Evolutionary conservation across 768 basidiomycete genomes (phyloP), one percentile per base, ranked within the genome.

Genomic region (Suillus spraguei): DNA sequence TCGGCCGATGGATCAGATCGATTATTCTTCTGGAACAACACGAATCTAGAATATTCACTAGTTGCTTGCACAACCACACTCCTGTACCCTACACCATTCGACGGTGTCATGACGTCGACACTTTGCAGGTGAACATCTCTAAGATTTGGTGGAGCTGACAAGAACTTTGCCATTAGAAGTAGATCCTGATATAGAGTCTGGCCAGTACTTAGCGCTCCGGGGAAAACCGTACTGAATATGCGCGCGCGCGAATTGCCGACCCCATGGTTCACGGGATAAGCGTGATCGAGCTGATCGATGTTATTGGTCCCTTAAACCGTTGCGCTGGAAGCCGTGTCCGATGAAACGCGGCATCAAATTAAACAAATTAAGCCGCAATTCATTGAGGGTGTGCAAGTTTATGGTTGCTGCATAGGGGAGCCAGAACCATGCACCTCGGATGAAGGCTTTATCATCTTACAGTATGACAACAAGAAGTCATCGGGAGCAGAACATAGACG

Each of bases 211-310:
- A 33, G 17, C 17, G 39, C 14, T 17, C 10, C 35, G 55, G 36
- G 24, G 36, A 24, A 5, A 58, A 28, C 55, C 55, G 54, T 38
- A 38, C 36, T 56, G 54, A 56, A 28, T 24, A 28, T 56, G 36
- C 9, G 36, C 38, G 35, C 28, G 28, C 28, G 28, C 28, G 28
- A 28, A 36, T n/a, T 35, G 22, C 24, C 52, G 32, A 53, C 20
- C 10, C 1, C 10, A 11, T 24, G 3, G 39, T 33, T 20, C 52
- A 53, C 14, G 16, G 22, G 16, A 28, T 24, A 38, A 56, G 14
- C 24, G 10, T 28, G 38, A 39, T 56, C 36, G 24, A 28, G 16
- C 22, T 56, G 36, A 58, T 58, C 28, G 17, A 58, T 58, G 39
- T 3, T 28, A 41, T 58, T 17, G 33, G 56, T 58, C 24, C 55